A percentile compares a stretch with the other conserved stretches of the same genome.
These are phyloP conservation scores for Metschnikowia rubicola DNA, from an alignment of 805 yeast species.

Conservation along the genomic window DNA sequence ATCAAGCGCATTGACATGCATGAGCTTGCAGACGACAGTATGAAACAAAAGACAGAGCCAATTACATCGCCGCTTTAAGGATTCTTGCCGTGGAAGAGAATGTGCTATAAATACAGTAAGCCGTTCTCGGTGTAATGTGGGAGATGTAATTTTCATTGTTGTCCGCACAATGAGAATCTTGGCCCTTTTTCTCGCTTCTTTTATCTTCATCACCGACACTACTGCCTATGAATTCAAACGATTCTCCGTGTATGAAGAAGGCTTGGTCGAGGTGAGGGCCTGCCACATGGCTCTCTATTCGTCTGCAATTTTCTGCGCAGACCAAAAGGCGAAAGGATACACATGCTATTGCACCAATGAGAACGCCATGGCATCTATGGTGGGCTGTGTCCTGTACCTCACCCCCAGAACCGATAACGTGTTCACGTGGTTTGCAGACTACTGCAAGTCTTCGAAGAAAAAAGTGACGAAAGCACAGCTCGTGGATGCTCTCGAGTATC, in stretches of 20 bases:
- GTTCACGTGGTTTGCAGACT: background rate
- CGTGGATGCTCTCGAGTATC: background rate
- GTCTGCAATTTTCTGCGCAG: constrained; percentile 2
- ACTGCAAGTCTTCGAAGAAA: background rate
- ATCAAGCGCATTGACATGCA: constrained; percentile 2
- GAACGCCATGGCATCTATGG: constrained; percentile 9
- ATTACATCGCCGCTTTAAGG: background rate
- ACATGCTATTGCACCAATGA: constrained; percentile 4
- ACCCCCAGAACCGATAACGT: background rate
- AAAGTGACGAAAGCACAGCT: background rate
- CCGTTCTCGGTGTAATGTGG: no score
- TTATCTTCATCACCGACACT: background rate
- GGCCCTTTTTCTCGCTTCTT: background rate
- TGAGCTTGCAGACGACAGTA: background rate
- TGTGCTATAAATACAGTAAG: constrained; percentile 1
- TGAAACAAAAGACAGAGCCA: background rate
- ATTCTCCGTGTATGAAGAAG: constrained; percentile 2
- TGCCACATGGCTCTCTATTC: constrained; percentile 2
- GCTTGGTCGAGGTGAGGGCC: background rate
- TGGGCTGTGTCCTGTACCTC: constrained; percentile 1
- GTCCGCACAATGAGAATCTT: background rate
- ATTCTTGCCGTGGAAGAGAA: background rate
- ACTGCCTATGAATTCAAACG: constrained; percentile 1
- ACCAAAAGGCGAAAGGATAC: background rate
- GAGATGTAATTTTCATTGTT: background rate